These are phyloP conservation scores for Sugiyamaella xylanicola DNA, from an alignment of 1,139 yeast genomes.

Conservation along the genomic window DNA sequence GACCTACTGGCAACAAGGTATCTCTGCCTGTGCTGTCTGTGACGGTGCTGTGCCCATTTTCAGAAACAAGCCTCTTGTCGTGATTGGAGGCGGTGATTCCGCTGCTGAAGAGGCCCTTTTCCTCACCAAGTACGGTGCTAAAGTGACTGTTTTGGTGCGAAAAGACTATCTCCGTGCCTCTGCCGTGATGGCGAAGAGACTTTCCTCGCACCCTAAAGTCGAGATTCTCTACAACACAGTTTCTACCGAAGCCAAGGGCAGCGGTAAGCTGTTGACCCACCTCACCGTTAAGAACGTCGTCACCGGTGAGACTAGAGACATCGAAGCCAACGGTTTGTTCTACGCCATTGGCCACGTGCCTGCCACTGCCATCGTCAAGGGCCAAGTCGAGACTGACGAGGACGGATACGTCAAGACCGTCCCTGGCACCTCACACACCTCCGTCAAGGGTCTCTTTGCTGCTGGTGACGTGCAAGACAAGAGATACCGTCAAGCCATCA, in stretches of 20 bases:
- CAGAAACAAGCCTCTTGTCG: constrained; percentile 96
- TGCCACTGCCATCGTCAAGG: constrained; percentile 78
- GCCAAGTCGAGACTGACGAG: constrained; percentile 81
- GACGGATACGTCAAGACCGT: constrained; percentile 83
- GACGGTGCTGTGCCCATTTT: constrained; percentile 99
- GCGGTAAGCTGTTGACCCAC: constrained; percentile 54
- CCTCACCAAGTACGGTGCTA: constrained; percentile 94
- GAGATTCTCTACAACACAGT: constrained; percentile 89
- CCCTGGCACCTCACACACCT: constrained; percentile 86
- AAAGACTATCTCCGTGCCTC: constrained; percentile 94
- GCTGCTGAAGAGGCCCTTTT: constrained; percentile 98
- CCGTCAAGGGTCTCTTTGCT: constrained; percentile 92
- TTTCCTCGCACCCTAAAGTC: constrained; percentile 75
- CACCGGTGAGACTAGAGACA: constrained; percentile 66
- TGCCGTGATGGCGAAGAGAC: constrained; percentile 94
- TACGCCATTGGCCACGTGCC: constrained; percentile 98
- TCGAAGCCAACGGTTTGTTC: constrained; percentile 87
- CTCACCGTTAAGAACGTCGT: constrained; percentile 61
- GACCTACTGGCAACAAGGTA: constrained; percentile 97
- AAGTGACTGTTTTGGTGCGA: constrained; percentile 90
- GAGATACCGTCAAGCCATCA: constrained; percentile 96
- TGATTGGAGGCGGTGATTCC: constrained; percentile 97
- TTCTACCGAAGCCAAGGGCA: constrained; percentile 83
- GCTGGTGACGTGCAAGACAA: constrained; percentile 99
- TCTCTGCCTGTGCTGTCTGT: constrained; percentile 98